Conservation (phyloP, 176 grass and related monocot species). For the Phragmites australis region DNA sequence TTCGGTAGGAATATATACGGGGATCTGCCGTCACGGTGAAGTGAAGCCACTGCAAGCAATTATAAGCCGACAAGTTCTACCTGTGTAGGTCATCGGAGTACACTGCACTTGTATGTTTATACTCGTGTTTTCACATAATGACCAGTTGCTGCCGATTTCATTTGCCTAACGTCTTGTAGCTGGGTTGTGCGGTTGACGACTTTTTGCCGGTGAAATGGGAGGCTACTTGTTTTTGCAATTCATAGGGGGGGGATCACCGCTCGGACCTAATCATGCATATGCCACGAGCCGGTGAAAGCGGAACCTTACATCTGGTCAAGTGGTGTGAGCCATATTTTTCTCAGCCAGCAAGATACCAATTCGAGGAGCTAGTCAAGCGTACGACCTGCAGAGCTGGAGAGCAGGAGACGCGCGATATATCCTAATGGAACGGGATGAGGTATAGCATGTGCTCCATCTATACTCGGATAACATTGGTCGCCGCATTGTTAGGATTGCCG, state of each 20-base stretch:
- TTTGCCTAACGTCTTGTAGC: no score
- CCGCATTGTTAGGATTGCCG: not conserved
- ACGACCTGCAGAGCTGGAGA: not conserved
- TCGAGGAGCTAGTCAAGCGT: slow-evolving; percentile 32
- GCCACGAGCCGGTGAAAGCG: slow-evolving; percentile 25
- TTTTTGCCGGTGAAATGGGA: no score
- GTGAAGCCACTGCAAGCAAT: not conserved
- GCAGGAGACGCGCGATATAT: not conserved
- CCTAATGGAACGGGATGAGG: not conserved
- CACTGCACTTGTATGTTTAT: not conserved
- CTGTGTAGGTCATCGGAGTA: not conserved
- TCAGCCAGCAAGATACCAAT: not conserved
- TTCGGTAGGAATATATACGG: not conserved
- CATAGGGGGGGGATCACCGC: not conserved
- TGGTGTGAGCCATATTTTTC: not conserved
- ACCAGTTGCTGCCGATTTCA: not conserved
- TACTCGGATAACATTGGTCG: not conserved
- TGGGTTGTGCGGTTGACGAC: no score
- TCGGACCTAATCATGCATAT: not conserved
- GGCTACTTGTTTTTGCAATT: not conserved
- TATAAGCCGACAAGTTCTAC: not conserved
- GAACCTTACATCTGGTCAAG: not conserved
- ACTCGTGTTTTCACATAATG: no score
- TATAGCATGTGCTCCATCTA: not conserved
- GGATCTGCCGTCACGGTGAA: not conserved